phyloP scores from a whole-genome alignment of 495 filamentous ascomycete species.

The Aeminium ludgeri region DNA sequence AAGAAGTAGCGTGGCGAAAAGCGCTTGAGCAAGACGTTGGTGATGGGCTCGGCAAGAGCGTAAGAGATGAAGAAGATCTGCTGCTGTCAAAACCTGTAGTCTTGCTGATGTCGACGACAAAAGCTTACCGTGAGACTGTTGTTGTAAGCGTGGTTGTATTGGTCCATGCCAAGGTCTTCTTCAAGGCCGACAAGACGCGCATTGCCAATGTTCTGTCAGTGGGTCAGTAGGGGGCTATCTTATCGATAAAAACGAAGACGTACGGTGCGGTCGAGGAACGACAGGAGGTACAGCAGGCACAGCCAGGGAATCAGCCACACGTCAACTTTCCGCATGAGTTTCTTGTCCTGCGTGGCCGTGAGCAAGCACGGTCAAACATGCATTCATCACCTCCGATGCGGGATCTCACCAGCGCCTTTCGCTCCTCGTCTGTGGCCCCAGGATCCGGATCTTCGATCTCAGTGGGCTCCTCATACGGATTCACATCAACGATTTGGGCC shows the following conservation, averaged over 20 bases:
- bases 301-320: slow-evolving; percentile 26
- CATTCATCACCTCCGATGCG: too few species aligned
- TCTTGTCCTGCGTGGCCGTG: not conserved
- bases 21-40: slow-evolving; percentile 72
- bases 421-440: too few species aligned
- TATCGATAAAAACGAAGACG: not conserved
- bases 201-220: slow-evolving; percentile 37
- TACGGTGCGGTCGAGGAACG: slow-evolving; percentile 8
- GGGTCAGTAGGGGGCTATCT: slow-evolving; percentile 32
- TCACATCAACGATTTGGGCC: too few species aligned
- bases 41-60: slow-evolving; percentile 67
- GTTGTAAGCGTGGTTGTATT: slow-evolving; percentile 20
- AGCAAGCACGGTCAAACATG: not conserved
- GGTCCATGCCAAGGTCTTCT: slow-evolving; percentile 21
- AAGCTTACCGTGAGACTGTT: too few species aligned
- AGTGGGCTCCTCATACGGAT: too few species aligned
- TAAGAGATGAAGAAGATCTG: slow-evolving; percentile 66
- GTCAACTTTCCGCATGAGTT: slow-evolving; percentile 1
- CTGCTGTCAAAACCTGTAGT: too few species aligned
- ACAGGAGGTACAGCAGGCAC: slow-evolving; percentile 49
- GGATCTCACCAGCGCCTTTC: too few species aligned
- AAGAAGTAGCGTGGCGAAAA: slow-evolving; percentile 27
- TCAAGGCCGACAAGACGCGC: slow-evolving; percentile 38
- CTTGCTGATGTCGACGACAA: too few species aligned
- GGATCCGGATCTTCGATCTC: too few species aligned